Evolutionary conservation across 805 yeast genomes (phyloP).

Genomic region (Torulaspora microellipsoides): DNA sequence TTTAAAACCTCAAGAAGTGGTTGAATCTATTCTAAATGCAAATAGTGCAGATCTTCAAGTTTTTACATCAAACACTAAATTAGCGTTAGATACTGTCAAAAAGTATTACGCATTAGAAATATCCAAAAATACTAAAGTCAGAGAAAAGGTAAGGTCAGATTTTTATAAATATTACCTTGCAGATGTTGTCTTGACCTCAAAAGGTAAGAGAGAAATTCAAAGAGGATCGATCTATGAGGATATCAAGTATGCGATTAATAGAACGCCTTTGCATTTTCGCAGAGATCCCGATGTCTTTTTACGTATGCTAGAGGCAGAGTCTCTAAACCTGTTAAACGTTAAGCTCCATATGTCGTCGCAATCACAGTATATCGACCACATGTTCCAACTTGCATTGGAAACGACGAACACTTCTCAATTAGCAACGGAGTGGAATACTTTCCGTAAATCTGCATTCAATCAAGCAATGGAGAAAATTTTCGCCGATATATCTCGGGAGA

Average conservation of each 20-base stretch:
- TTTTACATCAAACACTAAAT: slow-evolving; percentile 48
- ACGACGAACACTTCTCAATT: slow-evolving; percentile 77
- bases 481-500: slow-evolving; percentile 62
- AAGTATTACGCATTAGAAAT: slow-evolving; percentile 75
- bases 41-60: slow-evolving; percentile 32
- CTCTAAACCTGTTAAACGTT: slow-evolving; percentile 64
- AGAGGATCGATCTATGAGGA: slow-evolving; percentile 78
- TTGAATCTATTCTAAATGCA: slow-evolving; percentile 39
- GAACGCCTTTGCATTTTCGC: slow-evolving; percentile 70
- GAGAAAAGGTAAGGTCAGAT: slow-evolving; percentile 63
- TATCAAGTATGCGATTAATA: slow-evolving; percentile 83
- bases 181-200: slow-evolving; percentile 75
- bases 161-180: slow-evolving; percentile 61
- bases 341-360: slow-evolving; percentile 47
- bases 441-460: slow-evolving; percentile 62
- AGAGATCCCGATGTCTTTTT: slow-evolving; percentile 75
- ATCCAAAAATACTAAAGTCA: slow-evolving; percentile 71
- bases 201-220: slow-evolving; percentile 73
- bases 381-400: slow-evolving; percentile 49
- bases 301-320: slow-evolving; percentile 89
- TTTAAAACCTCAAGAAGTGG: slow-evolving; percentile 55
- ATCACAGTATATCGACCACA: slow-evolving; percentile 41
- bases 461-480: slow-evolving; percentile 64
- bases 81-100: slow-evolving; percentile 69
- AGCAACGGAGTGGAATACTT: slow-evolving; percentile 75